These are phyloP conservation scores for Neurospora cerealis DNA, from an alignment of 495 filamentous ascomycete genomes.

Conservation along the genomic window DNA sequence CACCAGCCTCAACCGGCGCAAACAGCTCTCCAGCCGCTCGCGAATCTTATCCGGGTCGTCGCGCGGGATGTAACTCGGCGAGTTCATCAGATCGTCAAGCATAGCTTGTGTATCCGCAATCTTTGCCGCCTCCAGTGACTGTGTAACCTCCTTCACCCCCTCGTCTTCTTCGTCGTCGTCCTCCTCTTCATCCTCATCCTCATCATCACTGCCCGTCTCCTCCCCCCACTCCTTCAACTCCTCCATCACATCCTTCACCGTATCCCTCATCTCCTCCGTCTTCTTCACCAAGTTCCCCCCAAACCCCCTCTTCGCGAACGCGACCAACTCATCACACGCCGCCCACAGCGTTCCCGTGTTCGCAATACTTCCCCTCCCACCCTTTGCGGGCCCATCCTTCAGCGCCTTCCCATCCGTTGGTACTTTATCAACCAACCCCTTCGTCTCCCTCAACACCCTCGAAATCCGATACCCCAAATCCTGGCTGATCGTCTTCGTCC, in stretches of 20 bases:
- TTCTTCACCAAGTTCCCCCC: conserved; percentile 49
- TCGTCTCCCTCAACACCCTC: conserved; percentile 38
- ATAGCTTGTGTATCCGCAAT: conserved; percentile 29
- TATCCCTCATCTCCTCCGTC: conserved; percentile 56
- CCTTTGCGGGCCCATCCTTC: conserved; percentile 29
- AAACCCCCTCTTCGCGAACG: conserved; percentile 53
- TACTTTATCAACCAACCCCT: conserved; percentile 31
- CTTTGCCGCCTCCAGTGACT: conserved; percentile 9
- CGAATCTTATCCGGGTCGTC: conserved; percentile 45
- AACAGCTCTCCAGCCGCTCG: conserved; percentile 43
- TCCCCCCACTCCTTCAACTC: conserved; percentile 82
- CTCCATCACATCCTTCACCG: conserved; percentile 68
- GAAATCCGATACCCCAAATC: conserved; percentile 42
- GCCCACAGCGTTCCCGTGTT: conserved; percentile 56
- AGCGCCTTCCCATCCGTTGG: conserved; percentile 39
- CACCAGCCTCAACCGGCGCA: conserved; percentile 47
- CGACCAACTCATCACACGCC: conserved; percentile 60
- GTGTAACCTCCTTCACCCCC: conserved; percentile 12
- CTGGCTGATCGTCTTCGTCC: conserved; percentile 47
- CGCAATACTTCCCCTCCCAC: conserved; percentile 35
- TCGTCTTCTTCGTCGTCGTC: conserved; percentile 21
- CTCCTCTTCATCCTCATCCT: conserved; percentile 29
- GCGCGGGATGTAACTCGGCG: conserved; percentile 41
- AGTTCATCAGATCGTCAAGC: conserved; percentile 47
- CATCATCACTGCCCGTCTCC: conserved; percentile 43